Percentiles rank a stretch among this genome's conserved stretches.
Conservation (phyloP, 495 filamentous ascomycete species). For the Margaritispora aquatica region DNA sequence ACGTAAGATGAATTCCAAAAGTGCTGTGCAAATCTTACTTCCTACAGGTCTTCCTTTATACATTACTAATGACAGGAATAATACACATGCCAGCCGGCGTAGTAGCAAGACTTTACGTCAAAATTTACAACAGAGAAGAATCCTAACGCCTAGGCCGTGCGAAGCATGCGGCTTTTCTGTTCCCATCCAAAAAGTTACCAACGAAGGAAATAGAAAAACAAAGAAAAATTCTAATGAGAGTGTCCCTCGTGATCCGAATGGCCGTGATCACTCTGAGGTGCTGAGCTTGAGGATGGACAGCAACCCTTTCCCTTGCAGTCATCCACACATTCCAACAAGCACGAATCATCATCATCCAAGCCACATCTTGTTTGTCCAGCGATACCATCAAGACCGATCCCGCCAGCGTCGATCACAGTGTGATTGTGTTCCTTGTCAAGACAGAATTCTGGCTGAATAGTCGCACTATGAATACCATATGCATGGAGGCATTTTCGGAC, state of each 20-base stretch:
- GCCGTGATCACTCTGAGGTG: slow-evolving; percentile 9
- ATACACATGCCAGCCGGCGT: neutral
- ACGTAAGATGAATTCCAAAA: neutral
- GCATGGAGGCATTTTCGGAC: slow-evolving; percentile 84
- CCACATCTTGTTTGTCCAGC: slow-evolving; percentile 31
- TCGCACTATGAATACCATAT: slow-evolving; percentile 95
- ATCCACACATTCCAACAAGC: slow-evolving; percentile 81
- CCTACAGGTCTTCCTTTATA: neutral
- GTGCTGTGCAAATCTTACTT: neutral
- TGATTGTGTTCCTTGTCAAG: slow-evolving; percentile 43
- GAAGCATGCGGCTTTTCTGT: neutral
- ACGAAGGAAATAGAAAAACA: neutral
- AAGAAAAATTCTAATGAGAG: slow-evolving; percentile 21
- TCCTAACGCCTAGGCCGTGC: neutral
- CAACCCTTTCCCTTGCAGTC: slow-evolving; percentile 71
- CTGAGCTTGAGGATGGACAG: slow-evolving; percentile 37
- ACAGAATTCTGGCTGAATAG: slow-evolving; percentile 94
- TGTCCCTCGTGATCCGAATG: slow-evolving; percentile 25
- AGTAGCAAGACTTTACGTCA: neutral
- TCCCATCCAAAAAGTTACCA: neutral
- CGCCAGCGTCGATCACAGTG: slow-evolving; percentile 21
- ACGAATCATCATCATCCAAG: slow-evolving; percentile 53
- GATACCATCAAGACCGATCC: slow-evolving; percentile 25
- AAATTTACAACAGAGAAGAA: neutral
- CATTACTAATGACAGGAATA: neutral